Evolutionary conservation across 306 rosid species (phyloP), one percentile per base, ranked within the genome.

Genomic region (Dicorynia guianensis): DNA sequence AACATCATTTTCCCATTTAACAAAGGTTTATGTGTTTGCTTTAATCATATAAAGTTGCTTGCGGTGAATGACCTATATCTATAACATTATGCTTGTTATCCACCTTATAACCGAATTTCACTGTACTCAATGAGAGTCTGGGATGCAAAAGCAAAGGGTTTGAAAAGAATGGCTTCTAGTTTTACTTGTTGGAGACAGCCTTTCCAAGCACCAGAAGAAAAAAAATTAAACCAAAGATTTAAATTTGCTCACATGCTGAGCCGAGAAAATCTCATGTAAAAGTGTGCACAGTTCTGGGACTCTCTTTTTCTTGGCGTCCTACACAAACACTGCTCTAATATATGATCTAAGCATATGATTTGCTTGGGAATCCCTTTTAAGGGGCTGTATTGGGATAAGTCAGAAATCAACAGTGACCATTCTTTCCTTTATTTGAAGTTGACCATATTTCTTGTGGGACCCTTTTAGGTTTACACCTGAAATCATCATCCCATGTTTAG

Each of bases 101-200:
- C 55, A 17, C 43, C 60, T 19, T 12, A 18, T 72, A 73, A 56
- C 52, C 38, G 61, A 72, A 63, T 5, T 20, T 60, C 40, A 56
- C 67, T 79, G 72, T 63, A 11, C 15, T 55, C 8, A 43, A 60
- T 79, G 33, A 38, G 15, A 71, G 62, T 44, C 8, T 30, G 33
- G 58, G 44, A 6, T 15, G 58, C 75, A 72, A 57, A 80, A 68
- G 73, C 77, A 40, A 61, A 43, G 69, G 76, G 35, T 61, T 71
- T 63, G 35, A 39, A 76, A 73, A 67, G 80, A 18, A 43, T 75
- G 69, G 72, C 68, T 49, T 63, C 68, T 79, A 63, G 1, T 25
- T 25, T 20, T n/a, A n/a, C n/a, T 52, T 50, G 60, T 64, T 74
- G 74, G 74, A 67, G 80, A 56, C 67, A 74, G 48, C 71, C 75